Conservation (phyloP, 371 early-diverging fungal species). For the Mortierella polycephala region DNA sequence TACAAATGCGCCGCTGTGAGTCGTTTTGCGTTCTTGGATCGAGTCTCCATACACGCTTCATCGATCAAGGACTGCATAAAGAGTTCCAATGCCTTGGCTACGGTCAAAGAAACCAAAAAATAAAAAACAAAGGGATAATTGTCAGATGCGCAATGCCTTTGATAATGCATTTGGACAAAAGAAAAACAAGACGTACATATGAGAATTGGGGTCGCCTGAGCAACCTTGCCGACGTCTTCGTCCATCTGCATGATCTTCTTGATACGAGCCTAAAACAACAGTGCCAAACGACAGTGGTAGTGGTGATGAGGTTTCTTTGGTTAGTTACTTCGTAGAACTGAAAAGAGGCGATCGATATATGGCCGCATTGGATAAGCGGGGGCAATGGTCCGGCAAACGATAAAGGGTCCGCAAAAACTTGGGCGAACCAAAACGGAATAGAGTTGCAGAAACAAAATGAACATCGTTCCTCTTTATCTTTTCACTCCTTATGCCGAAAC, state of each 20-base stretch:
- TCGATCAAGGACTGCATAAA: constrained; percentile 94
- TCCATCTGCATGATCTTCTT: constrained; percentile 99
- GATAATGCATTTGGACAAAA: constrained; percentile 3
- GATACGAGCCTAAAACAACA: constrained; percentile 90
- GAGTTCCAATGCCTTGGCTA: constrained; percentile 93
- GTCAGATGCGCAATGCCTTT: not conserved
- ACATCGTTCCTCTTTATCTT: too few relatives aligned
- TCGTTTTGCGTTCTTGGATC: constrained; percentile 81
- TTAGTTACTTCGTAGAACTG: too few relatives aligned
- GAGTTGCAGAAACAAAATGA: too few relatives aligned
- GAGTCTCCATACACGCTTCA: constrained; percentile 87
- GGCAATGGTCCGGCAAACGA: too few relatives aligned
- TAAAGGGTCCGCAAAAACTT: too few relatives aligned
- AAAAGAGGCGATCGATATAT: too few relatives aligned
- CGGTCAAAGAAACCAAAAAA: constrained; percentile 1
- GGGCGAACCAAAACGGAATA: too few relatives aligned
- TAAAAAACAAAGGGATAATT: not conserved
- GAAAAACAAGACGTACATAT: constrained; percentile 77
- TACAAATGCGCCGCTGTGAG: constrained; percentile 89
- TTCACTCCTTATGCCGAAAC: too few relatives aligned
- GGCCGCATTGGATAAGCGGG: too few relatives aligned
- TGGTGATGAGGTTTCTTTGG: not conserved
- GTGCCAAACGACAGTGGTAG: not conserved
- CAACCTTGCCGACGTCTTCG: constrained; percentile 99
- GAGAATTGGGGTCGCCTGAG: constrained; percentile 97